phyloP scores from a whole-genome alignment of 2,329 filamentous ascomycete genomes.

The Ophiostoma triangulosporum region DNA sequence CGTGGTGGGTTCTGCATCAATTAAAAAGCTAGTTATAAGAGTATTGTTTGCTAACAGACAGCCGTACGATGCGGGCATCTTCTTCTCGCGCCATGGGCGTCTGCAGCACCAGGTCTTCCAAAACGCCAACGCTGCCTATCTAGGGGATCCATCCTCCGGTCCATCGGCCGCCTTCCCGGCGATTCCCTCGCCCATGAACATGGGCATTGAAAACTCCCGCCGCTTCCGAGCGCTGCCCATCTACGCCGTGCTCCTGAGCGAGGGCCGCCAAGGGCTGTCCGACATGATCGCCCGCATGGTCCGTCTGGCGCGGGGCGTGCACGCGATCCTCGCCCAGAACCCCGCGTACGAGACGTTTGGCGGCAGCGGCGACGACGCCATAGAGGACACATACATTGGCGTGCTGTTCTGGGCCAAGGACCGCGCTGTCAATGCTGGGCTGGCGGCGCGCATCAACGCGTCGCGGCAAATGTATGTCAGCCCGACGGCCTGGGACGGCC shows the following conservation, averaged over 20 bases:
- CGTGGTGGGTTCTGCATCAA: slow-evolving; percentile 39
- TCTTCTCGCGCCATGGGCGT: slow-evolving; percentile 55
- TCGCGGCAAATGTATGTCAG: slow-evolving; percentile 69
- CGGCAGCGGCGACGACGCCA: slow-evolving; percentile 19
- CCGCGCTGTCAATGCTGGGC: slow-evolving; percentile 43
- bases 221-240: slow-evolving; percentile 84
- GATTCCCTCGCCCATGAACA: slow-evolving; percentile 72
- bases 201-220: slow-evolving; percentile 82
- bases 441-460: slow-evolving; percentile 62
- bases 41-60: slow-evolving; percentile 17
- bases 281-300: slow-evolving; percentile 62
- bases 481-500: slow-evolving; percentile 63
- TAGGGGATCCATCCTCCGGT: slow-evolving; percentile 22
- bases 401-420: slow-evolving; percentile 68
- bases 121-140: slow-evolving; percentile 78
- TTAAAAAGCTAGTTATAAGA: neutral
- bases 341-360: slow-evolving; percentile 56
- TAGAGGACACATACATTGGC: slow-evolving; percentile 47
- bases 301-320: slow-evolving; percentile 52
- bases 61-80: slow-evolving; percentile 88
- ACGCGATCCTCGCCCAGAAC: slow-evolving; percentile 46
- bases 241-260: slow-evolving; percentile 64
- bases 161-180: slow-evolving; percentile 18
- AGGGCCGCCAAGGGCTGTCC: slow-evolving; percentile 56
- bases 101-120: slow-evolving; percentile 53